phyloP scores from a whole-genome alignment of 495 filamentous ascomycete genomes.

The Penicillium waksmanii region DNA sequence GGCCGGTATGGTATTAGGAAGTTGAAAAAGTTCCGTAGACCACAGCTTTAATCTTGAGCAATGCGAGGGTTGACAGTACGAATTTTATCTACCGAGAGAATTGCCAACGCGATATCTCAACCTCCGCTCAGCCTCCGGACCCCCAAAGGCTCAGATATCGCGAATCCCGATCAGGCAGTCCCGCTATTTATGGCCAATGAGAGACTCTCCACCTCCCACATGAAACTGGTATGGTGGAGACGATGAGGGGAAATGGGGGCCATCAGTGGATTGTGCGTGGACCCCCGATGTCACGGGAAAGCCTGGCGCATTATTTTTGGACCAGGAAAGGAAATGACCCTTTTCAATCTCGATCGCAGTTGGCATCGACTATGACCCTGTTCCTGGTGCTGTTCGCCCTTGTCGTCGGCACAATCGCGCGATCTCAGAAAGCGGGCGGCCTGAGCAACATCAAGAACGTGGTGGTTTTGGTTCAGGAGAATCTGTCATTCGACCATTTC shows the following conservation, averaged over 20 bases:
- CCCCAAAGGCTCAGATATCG: not conserved
- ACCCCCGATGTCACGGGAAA: not conserved
- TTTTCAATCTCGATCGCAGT: not conserved
- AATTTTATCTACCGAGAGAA: not conserved
- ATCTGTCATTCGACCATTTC: constrained; percentile 49
- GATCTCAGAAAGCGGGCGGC: constrained; percentile 11
- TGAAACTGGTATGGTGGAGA: constrained; percentile 1
- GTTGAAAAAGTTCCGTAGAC: constrained; percentile 23
- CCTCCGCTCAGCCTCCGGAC: not conserved
- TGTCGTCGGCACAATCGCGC: not conserved
- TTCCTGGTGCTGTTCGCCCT: not conserved
- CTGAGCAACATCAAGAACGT: constrained; percentile 48
- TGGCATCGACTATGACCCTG: constrained; percentile 1
- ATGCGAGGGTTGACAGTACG: not conserved
- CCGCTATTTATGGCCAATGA: not conserved
- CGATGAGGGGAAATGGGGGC: not conserved
- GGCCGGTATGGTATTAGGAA: constrained; percentile 30
- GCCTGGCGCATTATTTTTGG: not conserved
- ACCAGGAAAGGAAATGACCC: not conserved
- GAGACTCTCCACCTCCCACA: not conserved
- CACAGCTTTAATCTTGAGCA: constrained; percentile 18
- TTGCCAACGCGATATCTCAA: not conserved
- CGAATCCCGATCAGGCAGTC: not conserved
- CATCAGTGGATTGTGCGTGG: not conserved
- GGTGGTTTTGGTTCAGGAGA: constrained; percentile 49